These are phyloP conservation scores for Epichloe hybrida DNA, from an alignment of 2,329 filamentous ascomycete genomes.

Conservation along the genomic window DNA sequence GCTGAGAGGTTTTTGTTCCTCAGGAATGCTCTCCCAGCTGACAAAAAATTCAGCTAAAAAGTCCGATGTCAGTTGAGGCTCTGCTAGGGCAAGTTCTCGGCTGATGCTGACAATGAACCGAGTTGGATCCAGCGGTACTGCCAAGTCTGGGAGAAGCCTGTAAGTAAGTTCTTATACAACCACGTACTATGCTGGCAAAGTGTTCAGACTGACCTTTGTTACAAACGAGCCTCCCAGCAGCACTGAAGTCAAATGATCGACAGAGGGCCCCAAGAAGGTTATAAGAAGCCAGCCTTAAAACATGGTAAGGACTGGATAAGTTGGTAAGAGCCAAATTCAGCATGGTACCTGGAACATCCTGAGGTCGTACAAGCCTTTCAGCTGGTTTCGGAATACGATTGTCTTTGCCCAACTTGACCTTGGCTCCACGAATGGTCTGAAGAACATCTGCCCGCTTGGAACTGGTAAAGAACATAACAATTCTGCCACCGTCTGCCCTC, in stretches of 20 bases:
- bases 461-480: constrained; percentile 60
- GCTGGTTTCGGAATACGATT: constrained; percentile 44
- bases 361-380: constrained; percentile 52
- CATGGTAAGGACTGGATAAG: constrained; percentile 46
- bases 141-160: constrained; percentile 33
- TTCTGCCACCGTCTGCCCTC: constrained; percentile 54
- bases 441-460: constrained; percentile 50
- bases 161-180: neutral
- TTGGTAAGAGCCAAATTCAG: constrained; percentile 56
- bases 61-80: constrained; percentile 54
- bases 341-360: constrained; percentile 57
- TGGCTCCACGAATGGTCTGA: constrained; percentile 48
- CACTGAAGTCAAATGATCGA: constrained; percentile 52
- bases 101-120: constrained; percentile 54
- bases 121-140: constrained; percentile 48
- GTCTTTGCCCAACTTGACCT: constrained; percentile 52
- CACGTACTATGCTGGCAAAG: too few species aligned
- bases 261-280: constrained; percentile 55
- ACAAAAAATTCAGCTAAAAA: constrained; percentile 67
- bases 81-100: constrained; percentile 45
- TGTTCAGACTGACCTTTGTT: constrained; percentile 36
- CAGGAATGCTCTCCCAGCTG: constrained; percentile 55
- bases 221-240: constrained; percentile 46
- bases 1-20: constrained; percentile 52
- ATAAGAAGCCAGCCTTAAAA: constrained; percentile 50